Conservation (phyloP, 2,329 filamentous ascomycete species). For the Neonectria ditissima region DNA sequence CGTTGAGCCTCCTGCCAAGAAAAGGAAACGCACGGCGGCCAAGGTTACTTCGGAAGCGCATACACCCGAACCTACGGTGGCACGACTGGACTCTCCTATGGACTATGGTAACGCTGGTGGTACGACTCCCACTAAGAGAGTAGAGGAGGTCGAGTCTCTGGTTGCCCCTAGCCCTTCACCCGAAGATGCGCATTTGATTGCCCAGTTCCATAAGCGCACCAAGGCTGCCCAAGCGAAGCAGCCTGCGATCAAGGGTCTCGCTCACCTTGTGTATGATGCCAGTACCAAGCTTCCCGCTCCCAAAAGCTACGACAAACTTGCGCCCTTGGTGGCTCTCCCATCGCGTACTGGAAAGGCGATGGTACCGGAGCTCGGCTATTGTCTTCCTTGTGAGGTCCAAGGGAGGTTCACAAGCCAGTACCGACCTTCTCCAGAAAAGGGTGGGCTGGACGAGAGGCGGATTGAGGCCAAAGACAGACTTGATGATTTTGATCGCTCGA, state of each 20-base stretch:
- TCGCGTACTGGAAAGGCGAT: constrained; percentile 54
- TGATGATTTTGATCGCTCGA: constrained; percentile 56
- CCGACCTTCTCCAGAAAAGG: constrained; percentile 53
- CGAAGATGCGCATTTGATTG: constrained; percentile 52
- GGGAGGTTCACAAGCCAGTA: constrained; percentile 57
- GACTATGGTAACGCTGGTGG: constrained; percentile 36
- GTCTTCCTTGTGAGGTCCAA: constrained; percentile 58
- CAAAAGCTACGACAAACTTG: constrained; percentile 60
- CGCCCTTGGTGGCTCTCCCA: constrained; percentile 57
- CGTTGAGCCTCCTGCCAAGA: constrained; percentile 51
- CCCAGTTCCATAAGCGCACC: constrained; percentile 53
- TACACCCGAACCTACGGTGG: constrained; percentile 43
- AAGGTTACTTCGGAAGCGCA: constrained; percentile 46
- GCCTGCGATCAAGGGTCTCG: constrained; percentile 54
- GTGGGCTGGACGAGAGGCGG: constrained; percentile 56
- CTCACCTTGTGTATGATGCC: constrained; percentile 53
- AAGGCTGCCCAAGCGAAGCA: constrained; percentile 54
- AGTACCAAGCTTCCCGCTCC: constrained; percentile 57
- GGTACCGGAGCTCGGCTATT: constrained; percentile 54
- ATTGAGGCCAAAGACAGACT: constrained; percentile 54
- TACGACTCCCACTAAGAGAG: constrained; percentile 42
- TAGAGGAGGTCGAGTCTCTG: constrained; percentile 51
- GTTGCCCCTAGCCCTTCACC: constrained; percentile 47
- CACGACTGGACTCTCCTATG: constrained; percentile 45
- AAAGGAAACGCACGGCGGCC: constrained; percentile 50